A percentile compares a stretch with the other conserved stretches of the same genome.
phyloP scores from a whole-genome alignment of 2,329 filamentous ascomycete species.

The Helminthosporium solani region DNA sequence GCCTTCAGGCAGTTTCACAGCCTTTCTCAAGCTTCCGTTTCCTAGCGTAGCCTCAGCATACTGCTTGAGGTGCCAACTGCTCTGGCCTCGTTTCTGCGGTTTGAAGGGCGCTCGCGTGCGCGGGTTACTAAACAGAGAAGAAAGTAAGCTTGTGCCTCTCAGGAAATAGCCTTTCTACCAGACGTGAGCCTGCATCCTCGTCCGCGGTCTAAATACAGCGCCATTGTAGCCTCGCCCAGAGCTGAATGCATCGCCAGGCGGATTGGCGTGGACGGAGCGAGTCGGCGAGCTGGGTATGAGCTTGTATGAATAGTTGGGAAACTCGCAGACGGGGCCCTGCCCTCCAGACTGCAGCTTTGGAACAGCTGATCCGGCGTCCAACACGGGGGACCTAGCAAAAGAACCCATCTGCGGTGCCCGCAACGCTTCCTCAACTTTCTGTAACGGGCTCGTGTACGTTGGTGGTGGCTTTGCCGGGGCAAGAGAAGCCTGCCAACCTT shows the following conservation, averaged over 20 bases:
- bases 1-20: constrained; percentile 93
- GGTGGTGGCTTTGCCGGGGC: constrained; percentile 23
- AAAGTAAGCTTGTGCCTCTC: constrained; percentile 36
- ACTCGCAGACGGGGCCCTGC: constrained; percentile 26
- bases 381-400: not conserved
- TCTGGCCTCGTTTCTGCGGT: constrained; percentile 84
- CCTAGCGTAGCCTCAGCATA: constrained; percentile 97
- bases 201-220: constrained; percentile 11
- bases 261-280: not conserved
- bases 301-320: constrained; percentile 38
- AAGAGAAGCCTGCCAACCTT: constrained; percentile 12
- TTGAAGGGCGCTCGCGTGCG: constrained; percentile 89
- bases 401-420: constrained; percentile 16
- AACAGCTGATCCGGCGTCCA: not conserved
- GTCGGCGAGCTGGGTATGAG: constrained; percentile 17
- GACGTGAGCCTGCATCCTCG: constrained; percentile 5
- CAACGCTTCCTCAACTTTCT: constrained; percentile 32
- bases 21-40: constrained; percentile 90
- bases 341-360: constrained; percentile 1
- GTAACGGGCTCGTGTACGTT: constrained; percentile 35
- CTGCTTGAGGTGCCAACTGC: constrained; percentile 90
- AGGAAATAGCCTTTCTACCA: constrained; percentile 19
- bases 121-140: constrained; percentile 65
- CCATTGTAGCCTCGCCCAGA: constrained; percentile 13
- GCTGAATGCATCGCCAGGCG: constrained; percentile 10